Evolutionary conservation across 331 rosid genomes (phyloP).

Genomic region (Cydonia oblonga): DNA sequence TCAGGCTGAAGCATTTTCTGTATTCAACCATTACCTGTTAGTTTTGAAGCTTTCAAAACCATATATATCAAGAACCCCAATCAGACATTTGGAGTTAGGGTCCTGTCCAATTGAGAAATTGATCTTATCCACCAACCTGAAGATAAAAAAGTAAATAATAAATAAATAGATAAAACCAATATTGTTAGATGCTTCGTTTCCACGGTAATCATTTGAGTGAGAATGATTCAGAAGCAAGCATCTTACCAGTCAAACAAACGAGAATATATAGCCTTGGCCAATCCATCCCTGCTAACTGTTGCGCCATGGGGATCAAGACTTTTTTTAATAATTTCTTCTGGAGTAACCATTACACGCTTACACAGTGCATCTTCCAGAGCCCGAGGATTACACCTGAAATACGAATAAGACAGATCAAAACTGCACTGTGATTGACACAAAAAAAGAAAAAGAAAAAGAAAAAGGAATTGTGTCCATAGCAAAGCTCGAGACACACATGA

Average conservation of each 20-base stretch:
- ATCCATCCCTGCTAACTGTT: conserved; percentile 74
- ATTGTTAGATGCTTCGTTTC: not conserved
- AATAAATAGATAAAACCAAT: not conserved
- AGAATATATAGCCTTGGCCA: conserved; percentile 82
- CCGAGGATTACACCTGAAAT: conserved; percentile 55
- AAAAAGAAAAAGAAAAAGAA: not conserved
- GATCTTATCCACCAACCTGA: conserved; percentile 83
- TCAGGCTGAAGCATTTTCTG: not conserved
- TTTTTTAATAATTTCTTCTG: conserved; percentile 72
- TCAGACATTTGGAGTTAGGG: conserved; percentile 51
- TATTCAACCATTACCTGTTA: conserved; percentile 48
- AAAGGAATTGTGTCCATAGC: conserved; percentile 5
- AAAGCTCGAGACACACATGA: conserved; percentile 42
- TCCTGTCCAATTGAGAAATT: conserved; percentile 89
- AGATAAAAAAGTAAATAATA: conserved; percentile 12
- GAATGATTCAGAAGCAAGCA: not conserved
- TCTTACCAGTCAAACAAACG: conserved; percentile 76
- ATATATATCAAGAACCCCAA: conserved; percentile 87
- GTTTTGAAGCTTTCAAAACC: conserved; percentile 81
- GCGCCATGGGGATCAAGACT: conserved; percentile 78
- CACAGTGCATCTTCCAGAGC: conserved; percentile 69
- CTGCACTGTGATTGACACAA: not conserved
- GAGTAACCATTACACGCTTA: conserved; percentile 79
- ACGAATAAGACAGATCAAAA: conserved; percentile 7
- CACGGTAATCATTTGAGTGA: not conserved